Base-by-base conservation (phyloP, 2,329 filamentous ascomycete genomes). In the Ophiostoma ulmi region DNA sequence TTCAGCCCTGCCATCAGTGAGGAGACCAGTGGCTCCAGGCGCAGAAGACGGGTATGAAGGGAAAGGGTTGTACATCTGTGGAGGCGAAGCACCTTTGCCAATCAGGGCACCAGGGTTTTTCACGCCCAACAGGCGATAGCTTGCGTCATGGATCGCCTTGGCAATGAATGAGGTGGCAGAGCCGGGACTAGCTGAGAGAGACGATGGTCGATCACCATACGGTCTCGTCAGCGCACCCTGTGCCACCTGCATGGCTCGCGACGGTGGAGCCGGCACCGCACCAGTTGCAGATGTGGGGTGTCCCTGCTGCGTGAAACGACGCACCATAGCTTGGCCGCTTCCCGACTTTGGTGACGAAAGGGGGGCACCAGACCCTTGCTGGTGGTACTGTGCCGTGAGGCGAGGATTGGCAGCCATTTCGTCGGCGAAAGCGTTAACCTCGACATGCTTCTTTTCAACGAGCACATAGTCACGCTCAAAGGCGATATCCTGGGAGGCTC, bases 391-490 rank as follows among this genome's bases (percentile, higher is more conserved):
- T 72, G 84, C 80, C 74, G 87, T 85, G 31, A 89, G 80, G 68
- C 88, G 88, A 67, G 91, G 91, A 76, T 91, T 94, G 69, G 93
- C 91, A 64, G 93, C 94, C 77, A 99, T 83, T 80, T 98, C 94
- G 79, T 99, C 95, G 31, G 95, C 95, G 76, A 99, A 91, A 2
- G 95, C 95, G 78, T 99, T 98, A 68, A 99, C 94, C 79, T 98
- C 94, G 13, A 99, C 94, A 26, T 93, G 91, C 74, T 91, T 89
- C 82, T 97, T 97, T 81, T 99, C 95, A 14, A 99, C 92, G 36
- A 98, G 85, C 26, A 99, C 94, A 76, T 98, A 99, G 74, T 98
- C 95, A 74, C 94, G 88, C 78, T 97, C 94, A 75, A 97, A 91
- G 0, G 91, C 91, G 67, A 96, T 89, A 74, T 98, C 94, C 76